Conservation (phyloP, 768 basidiomycete species). For the Hypholoma fasciculare region DNA sequence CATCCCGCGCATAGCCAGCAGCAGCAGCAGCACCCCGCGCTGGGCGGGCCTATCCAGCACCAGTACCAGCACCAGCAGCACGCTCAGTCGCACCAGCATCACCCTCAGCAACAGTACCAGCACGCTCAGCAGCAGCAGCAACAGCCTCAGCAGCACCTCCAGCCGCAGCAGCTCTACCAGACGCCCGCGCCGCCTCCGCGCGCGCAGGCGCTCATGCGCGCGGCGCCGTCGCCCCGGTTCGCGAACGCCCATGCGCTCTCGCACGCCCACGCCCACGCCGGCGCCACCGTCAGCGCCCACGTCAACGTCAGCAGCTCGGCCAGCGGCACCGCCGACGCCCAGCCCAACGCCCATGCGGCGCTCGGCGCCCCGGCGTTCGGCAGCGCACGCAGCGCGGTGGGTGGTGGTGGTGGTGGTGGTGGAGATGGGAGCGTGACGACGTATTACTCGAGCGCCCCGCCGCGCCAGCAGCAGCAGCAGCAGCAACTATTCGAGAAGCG, state of each 20-base stretch:
- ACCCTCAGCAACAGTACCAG: neutral
- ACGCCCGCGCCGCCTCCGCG: constrained; percentile 11
- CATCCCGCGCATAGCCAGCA: neutral
- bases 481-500: constrained; percentile 9
- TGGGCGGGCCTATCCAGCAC: constrained; percentile 15
- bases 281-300: too few species aligned
- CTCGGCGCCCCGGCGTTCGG: too few species aligned
- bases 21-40: constrained; percentile 7
- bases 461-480: constrained; percentile 18
- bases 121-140: neutral
- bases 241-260: neutral
- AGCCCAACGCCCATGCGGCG: too few species aligned
- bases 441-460: constrained; percentile 28
- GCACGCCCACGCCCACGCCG: too few species aligned
- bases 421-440: too few species aligned
- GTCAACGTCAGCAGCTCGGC: too few species aligned
- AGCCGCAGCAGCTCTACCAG: constrained; percentile 18
- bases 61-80: too few species aligned
- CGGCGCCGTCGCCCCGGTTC: constrained; percentile 22
- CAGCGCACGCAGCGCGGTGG: too few species aligned
- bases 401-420: too few species aligned
- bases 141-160: constrained; percentile 5
- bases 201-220: constrained; percentile 7
- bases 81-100: neutral
- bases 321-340: too few species aligned